Base-by-base conservation (phyloP, 345 rosid species). In the Aquilaria yunnanensis region DNA sequence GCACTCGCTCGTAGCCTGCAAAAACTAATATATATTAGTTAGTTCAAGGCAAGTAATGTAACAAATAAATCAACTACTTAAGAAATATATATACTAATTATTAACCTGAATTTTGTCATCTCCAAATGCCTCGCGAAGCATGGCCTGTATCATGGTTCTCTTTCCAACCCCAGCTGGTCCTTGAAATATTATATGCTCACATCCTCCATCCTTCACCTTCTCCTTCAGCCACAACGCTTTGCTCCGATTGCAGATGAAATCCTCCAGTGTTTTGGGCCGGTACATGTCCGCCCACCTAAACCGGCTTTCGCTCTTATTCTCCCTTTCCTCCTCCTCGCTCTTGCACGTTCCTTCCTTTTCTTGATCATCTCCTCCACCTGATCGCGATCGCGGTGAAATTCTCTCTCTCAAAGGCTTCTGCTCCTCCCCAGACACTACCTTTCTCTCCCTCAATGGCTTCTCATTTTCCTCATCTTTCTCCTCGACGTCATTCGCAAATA, bases 391-490 rank as follows among this genome's bases (percentile, higher is more conserved):
- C 45, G 13, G 47, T 37, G 12, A 12, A 46, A 32, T 43, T 16
- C 2, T 54, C n/a, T 2, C 55, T 6, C 14, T 61, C 45, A 59
- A 53, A 43, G 55, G 63, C 41, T 57, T 62, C 60, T 32, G 59
- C 61, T 50, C 62, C 75, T 3, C 8, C 43, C 23, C 23, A 16
- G 23, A 16, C 23, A 16, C 23, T 16, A 37, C 43, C 8, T 37
- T 8, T 77, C 84, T 82, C 87, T 85, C 91, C 87, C 82, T 80
- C 85, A 85, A 77, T 69, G 84, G 87, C 85, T 82, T 85, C 91
- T 65, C 76, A 59, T 61, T 49, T 1, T 10, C 47, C 14, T 51
- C 54, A 29, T 37, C 62, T 14, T 11, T 14, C 53, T 47, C 61
- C 16, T 14, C 14, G 34, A 13, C 43, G 8, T 3, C 43, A 4